Conservation (phyloP, 169 alveolate species). For the Eimeria tenella region DNA sequence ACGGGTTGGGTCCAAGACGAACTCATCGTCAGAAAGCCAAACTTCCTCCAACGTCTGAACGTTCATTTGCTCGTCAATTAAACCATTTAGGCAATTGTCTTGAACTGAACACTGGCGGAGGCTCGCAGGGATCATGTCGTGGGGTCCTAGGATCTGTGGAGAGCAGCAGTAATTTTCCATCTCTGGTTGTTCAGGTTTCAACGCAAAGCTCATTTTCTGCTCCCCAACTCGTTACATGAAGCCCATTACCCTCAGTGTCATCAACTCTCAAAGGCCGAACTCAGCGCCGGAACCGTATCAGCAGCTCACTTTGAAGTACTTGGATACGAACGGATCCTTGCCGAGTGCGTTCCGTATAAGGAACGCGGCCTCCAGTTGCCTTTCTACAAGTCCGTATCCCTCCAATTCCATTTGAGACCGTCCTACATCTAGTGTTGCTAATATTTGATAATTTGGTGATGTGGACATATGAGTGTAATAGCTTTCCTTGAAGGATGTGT, state of each 20-base stretch:
- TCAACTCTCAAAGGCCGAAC: constrained; percentile 78
- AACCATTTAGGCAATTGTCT: not conserved
- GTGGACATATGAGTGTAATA: constrained; percentile 86
- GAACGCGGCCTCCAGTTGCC: constrained; percentile 83
- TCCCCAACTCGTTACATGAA: not conserved
- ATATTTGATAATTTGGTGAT: constrained; percentile 84
- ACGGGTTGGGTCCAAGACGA: constrained; percentile 84
- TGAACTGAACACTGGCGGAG: constrained; percentile 37
- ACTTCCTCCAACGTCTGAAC: constrained; percentile 77
- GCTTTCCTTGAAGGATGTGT: constrained; percentile 84
- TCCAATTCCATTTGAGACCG: constrained; percentile 85
- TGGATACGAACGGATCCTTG: constrained; percentile 80
- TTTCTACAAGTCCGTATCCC: constrained; percentile 83
- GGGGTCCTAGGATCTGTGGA: constrained; percentile 57
- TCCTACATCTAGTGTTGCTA: constrained; percentile 84
- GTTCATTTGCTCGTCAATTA: constrained; percentile 13
- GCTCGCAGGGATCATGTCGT: constrained; percentile 57
- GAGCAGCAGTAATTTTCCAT: not conserved
- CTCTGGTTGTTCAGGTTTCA: too few species aligned
- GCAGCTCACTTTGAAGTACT: constrained; percentile 78
- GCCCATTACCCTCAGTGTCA: constrained; percentile 66
- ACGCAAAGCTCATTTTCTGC: too few species aligned
- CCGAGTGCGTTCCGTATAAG: constrained; percentile 79
- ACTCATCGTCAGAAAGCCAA: constrained; percentile 85
- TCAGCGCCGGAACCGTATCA: constrained; percentile 17